Evolutionary conservation across 2,329 filamentous ascomycete genomes (phyloP).

Genomic region (Hypocrella siamensis): DNA sequence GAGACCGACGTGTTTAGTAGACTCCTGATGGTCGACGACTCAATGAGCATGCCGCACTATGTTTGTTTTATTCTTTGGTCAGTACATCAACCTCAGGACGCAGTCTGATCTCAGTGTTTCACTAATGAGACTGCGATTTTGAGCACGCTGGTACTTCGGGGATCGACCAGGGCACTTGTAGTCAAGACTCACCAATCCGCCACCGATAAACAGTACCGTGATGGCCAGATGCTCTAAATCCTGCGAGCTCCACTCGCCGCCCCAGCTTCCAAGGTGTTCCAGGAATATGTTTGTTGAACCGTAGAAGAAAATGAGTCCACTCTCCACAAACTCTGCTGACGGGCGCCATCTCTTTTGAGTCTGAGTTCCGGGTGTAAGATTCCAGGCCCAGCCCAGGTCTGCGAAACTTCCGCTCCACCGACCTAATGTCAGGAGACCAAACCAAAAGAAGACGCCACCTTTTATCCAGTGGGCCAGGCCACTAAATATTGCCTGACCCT

Average conservation of each 20-base stretch:
- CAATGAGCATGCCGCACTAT: slow-evolving; percentile 69
- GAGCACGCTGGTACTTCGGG: too few species aligned
- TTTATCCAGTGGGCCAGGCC: slow-evolving; percentile 90
- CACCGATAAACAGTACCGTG: slow-evolving; percentile 84
- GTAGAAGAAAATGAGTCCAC: slow-evolving; percentile 78
- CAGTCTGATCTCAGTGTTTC: too few species aligned
- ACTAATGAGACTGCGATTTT: too few species aligned
- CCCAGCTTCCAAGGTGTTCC: slow-evolving; percentile 68
- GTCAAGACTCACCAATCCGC: slow-evolving; percentile 52
- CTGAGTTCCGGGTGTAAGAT: slow-evolving; percentile 48
- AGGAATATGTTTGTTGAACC: slow-evolving; percentile 83
- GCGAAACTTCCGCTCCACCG: slow-evolving; percentile 84
- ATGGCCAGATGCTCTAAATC: slow-evolving; percentile 91
- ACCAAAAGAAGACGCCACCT: slow-evolving; percentile 88
- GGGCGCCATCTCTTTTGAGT: slow-evolving; percentile 49
- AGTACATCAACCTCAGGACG: background rate
- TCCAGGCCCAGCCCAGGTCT: slow-evolving; percentile 92
- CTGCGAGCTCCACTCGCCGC: slow-evolving; percentile 53
- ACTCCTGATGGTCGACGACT: slow-evolving; percentile 54
- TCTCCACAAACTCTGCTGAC: slow-evolving; percentile 80
- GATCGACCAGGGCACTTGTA: background rate
- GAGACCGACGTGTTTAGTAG: slow-evolving; percentile 42
- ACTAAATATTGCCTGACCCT: slow-evolving; percentile 55
- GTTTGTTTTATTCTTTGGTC: background rate
- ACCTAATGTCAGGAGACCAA: slow-evolving; percentile 72